Base-by-base conservation (phyloP, 768 basidiomycete species). In the Tremella fuciformis region DNA sequence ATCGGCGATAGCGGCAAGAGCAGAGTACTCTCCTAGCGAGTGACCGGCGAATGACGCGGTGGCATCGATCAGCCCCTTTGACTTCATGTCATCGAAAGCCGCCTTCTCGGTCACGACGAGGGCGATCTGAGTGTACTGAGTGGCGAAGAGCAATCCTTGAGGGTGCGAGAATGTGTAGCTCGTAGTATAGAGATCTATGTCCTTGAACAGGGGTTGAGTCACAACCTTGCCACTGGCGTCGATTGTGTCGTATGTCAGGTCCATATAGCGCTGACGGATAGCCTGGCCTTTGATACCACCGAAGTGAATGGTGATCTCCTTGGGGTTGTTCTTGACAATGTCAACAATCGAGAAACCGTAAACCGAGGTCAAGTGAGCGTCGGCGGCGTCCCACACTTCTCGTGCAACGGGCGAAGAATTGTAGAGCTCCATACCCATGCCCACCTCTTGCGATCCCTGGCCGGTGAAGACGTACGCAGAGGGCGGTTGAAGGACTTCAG, bases 391-490 rank as follows among this genome's bases (percentile, higher is more conserved):
- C 96, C 96, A 99, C 53, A 98, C 93, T 41, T 91, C 88, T 62
- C 89, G 88, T 55, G 96, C 96, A 18, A 93, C 91, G 44, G 91
- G 88, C 3, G 92, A 97, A 64, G 78, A 84, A 74, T 85, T 88
- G 83, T 97, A 99, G 1, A 99, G 84, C 65, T 97, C 93, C 92
- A 99, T 98, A 18, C 96, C 96, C 96, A 99, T 98, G 18, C 94
- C 91, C 47, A 87, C 86, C 78, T 98, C 94, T 76, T 98, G 94
- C 6, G 93, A 97, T 55, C 94, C 94, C 76, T 98, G 94, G 26
- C 94, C 94, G 40, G 94, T 98, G 82, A 98, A 98, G 66, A 96
- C 91, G 66, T 97, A 98, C 34, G 89, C 91, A 4, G 92, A 94
- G 47, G 79, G 78, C 1, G 93, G 86, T 76, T 99, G 96, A 2